Evolutionary conservation across 140 eudicot genomes (phyloP), one percentile per base, ranked within the genome.

Genomic region (Flaveria floridana): DNA sequence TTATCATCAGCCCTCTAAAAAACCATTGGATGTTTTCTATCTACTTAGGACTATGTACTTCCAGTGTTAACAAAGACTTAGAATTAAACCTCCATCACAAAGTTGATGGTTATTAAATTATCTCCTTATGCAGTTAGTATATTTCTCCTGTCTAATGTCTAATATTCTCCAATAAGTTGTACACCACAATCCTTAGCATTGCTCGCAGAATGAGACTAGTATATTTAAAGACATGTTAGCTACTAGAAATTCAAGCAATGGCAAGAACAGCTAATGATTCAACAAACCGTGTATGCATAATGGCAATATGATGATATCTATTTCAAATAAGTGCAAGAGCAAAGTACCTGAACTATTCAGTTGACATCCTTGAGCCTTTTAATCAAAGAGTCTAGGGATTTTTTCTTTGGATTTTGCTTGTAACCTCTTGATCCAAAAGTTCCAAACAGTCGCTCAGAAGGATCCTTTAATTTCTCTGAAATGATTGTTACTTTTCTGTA

Each of bases 321-420:
- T 50, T 62, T 55, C 83, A 86, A 84, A 74, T 68, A 74, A 68
- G 55, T 39, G 65, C 72, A 66, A 68, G 75, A 64, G 73, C 70
- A 71, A 73, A 55, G 51, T 76, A 80, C 84, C 84, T 58, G 79
- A 72, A 15, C 70, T 61, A 39, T 53, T 88, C 73, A 94, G 82
- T 87, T 94, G 67, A 86, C 99, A 63, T 94, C 99, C 83, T 89
- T 94, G 65, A 94, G 97, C 80, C 99, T 88, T 80, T 87, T 94
- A 62, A 94, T 94, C 82, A 94, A 84, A 10, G 96, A 81, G 74
- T 94, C 99, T 58, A 94, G 85, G 18, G 97, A 88, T 80, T 94
- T 94, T 75, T 88, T 90, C 87, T 90, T 94, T 2, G 96, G 95
- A 72, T 94, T 94, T 80, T 80, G 90, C 85, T 82, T 94, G 68